These are phyloP conservation scores for Rhododendron griersonianum DNA, from an alignment of 148 eudicot genomes.

Conservation along the genomic window DNA sequence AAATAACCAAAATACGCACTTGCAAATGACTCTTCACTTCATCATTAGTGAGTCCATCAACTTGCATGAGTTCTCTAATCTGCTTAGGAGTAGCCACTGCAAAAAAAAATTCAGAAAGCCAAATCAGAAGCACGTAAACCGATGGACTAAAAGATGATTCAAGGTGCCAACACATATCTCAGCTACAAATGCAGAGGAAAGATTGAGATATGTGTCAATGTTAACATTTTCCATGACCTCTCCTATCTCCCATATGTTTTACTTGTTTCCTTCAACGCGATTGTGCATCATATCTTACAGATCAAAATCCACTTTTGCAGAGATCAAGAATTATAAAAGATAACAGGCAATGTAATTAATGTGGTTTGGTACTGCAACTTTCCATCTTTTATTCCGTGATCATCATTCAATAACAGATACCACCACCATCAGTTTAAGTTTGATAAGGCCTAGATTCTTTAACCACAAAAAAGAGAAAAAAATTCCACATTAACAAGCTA, in stretches of 20 bases:
- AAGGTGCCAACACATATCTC: neutral
- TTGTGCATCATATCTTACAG: neutral
- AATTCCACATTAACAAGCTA: neutral
- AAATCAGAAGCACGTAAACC: neutral
- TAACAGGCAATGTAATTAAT: neutral
- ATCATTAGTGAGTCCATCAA: conserved; percentile 86
- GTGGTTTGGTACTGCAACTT: neutral
- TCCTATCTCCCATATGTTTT: neutral
- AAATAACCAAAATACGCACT: conserved; percentile 29
- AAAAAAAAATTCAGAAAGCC: conserved; percentile 3
- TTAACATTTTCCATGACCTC: neutral
- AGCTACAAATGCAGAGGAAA: neutral
- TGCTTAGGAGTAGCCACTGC: conserved; percentile 95
- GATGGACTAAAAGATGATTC: neutral
- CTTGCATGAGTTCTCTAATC: conserved; percentile 83
- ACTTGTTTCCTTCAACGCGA: neutral
- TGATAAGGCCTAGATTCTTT: neutral
- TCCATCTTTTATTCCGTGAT: neutral
- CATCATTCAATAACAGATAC: neutral
- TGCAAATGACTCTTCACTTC: conserved; percentile 95
- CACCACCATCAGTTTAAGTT: neutral
- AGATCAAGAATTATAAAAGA: neutral
- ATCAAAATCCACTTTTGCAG: neutral
- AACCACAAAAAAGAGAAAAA: neutral
- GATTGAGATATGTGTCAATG: neutral